These are phyloP conservation scores for Sphenostylis stenocarpa DNA, from an alignment of 306 rosid genomes.

Conservation along the genomic window DNA sequence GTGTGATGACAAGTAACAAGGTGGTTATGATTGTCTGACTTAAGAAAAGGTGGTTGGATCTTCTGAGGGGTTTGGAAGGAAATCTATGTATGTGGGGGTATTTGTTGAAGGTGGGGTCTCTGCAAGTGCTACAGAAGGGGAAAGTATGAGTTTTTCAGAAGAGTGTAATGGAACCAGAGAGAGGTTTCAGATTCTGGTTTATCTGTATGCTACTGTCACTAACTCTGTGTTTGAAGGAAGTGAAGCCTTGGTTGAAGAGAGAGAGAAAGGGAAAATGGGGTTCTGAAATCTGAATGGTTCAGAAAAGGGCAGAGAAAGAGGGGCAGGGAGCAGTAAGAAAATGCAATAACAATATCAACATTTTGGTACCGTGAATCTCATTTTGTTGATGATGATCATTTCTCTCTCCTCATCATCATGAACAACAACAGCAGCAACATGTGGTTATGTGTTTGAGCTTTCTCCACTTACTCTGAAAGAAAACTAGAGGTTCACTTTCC, in stretches of 20 bases:
- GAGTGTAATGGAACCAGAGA: not conserved
- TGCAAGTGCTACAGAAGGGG: not conserved
- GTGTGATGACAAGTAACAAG: not conserved
- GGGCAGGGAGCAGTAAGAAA: conserved; percentile 6
- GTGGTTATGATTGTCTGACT: not conserved
- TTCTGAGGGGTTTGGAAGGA: not conserved
- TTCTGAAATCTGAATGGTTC: conserved; percentile 27
- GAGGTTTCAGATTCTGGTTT: not conserved
- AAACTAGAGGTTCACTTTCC: not conserved
- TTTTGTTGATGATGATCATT: conserved; percentile 34
- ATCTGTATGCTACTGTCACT: conserved; percentile 47
- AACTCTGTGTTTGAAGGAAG: conserved; percentile 41
- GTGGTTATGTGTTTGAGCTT: not conserved
- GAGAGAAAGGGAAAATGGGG: not conserved
- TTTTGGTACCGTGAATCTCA: conserved; percentile 37
- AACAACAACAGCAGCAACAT: no score
- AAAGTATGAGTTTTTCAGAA: not conserved
- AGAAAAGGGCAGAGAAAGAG: conserved; percentile 28
- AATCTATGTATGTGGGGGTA: not conserved
- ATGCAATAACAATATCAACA: conserved; percentile 52
- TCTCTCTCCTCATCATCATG: conserved; percentile 39
- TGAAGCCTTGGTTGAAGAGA: not conserved
- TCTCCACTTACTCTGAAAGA: not conserved
- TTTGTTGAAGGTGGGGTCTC: conserved; percentile 63
- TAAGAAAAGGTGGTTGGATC: not conserved